Percentiles rank a stretch among this genome's conserved stretches.
Conservation (phyloP, 306 rosid species). For the Prinsepia uniflora region DNA sequence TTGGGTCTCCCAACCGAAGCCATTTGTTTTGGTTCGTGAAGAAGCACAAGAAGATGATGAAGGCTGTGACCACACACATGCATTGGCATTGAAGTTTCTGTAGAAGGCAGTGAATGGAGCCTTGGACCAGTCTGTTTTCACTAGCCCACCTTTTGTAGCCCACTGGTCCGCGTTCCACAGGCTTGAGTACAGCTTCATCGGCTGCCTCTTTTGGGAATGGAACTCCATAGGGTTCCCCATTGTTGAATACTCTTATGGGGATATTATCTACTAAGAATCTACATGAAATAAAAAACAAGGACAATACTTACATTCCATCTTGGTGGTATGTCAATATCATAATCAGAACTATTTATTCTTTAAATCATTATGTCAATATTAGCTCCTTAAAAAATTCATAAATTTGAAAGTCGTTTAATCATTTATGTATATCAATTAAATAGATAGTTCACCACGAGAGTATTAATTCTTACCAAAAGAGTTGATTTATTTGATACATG, state of each 20-base stretch:
- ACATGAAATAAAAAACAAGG: not conserved
- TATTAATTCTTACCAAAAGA: too few relatives aligned
- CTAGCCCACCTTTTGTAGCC: constrained; percentile 36
- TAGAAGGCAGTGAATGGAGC: constrained; percentile 41
- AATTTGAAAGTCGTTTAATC: too few relatives aligned
- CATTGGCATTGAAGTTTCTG: constrained; percentile 23
- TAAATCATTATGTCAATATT: too few relatives aligned
- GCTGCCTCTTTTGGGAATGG: constrained; percentile 27
- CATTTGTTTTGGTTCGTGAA: not conserved
- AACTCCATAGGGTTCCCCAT: constrained; percentile 27
- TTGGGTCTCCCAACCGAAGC: constrained; percentile 18
- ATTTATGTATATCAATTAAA: too few relatives aligned
- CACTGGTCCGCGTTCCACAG: constrained; percentile 37
- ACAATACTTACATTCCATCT: too few relatives aligned
- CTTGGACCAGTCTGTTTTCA: constrained; percentile 37
- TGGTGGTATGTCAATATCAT: too few relatives aligned
- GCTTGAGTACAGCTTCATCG: constrained; percentile 41
- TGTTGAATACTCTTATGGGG: constrained; percentile 35
- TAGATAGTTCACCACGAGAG: too few relatives aligned
- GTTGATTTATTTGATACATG: too few relatives aligned
- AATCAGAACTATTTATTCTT: too few relatives aligned
- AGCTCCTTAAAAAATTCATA: too few relatives aligned
- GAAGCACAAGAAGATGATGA: not conserved
- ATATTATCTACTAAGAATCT: constrained; percentile 32
- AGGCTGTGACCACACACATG: constrained; percentile 14